Percentiles rank a stretch among this genome's conserved stretches.
Evolutionary conservation across 129 eudicot genomes (phyloP).

Genomic region (Escallonia rubra): DNA sequence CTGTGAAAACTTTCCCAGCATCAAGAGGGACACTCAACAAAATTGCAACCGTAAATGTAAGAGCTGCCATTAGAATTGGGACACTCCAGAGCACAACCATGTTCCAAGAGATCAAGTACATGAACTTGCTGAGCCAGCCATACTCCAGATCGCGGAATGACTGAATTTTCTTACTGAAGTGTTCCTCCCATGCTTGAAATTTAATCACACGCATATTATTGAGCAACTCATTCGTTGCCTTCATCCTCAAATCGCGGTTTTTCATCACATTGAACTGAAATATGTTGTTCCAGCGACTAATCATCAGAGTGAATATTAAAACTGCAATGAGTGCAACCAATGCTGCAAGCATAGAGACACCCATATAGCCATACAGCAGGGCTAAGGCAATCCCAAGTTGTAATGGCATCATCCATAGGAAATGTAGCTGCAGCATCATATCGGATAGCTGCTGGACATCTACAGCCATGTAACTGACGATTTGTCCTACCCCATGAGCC

Average conservation of each 20-base stretch:
- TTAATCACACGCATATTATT: slow-evolving; percentile 63
- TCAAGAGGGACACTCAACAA: slow-evolving; percentile 28
- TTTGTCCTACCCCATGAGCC: slow-evolving; percentile 70
- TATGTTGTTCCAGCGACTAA: slow-evolving; percentile 17
- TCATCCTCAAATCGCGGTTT: slow-evolving; percentile 52
- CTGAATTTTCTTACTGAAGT: slow-evolving; percentile 40
- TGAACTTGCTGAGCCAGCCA: slow-evolving; percentile 54
- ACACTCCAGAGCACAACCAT: slow-evolving; percentile 41
- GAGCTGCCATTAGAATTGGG: slow-evolving; percentile 36
- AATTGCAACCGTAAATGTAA: slow-evolving; percentile 41
- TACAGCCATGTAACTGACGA: slow-evolving; percentile 71
- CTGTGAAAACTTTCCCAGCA: slow-evolving; percentile 62
- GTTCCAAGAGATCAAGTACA: slow-evolving; percentile 30
- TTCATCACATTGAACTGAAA: slow-evolving; percentile 42
- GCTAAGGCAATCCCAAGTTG: slow-evolving; percentile 34
- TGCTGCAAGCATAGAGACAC: slow-evolving; percentile 29
- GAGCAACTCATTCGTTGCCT: slow-evolving; percentile 54
- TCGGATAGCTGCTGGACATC: slow-evolving; percentile 59
- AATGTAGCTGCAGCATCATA: slow-evolving; percentile 43
- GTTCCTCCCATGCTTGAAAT: slow-evolving; percentile 80
- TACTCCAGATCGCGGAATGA: slow-evolving; percentile 40
- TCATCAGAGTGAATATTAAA: slow-evolving; percentile 10
- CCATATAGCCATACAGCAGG: slow-evolving; percentile 39
- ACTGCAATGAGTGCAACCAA: slow-evolving; percentile 23
- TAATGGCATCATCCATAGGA: slow-evolving; percentile 59